Conservation (phyloP, 495 filamentous ascomycete genomes). For the Polyplosphaeria fusca region DNA sequence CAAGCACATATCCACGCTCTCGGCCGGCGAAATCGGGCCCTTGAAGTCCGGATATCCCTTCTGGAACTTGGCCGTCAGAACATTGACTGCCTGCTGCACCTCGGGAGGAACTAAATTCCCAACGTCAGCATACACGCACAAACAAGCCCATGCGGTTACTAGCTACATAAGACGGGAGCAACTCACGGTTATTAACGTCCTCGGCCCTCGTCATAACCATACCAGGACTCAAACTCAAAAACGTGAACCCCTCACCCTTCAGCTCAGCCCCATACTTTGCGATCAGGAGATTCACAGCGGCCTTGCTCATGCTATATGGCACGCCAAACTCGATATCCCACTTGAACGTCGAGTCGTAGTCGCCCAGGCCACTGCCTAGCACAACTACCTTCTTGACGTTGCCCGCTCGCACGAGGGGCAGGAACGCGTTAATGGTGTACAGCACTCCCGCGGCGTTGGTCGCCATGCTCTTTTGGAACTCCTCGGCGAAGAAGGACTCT, state of each 20-base stretch:
- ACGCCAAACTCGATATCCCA: conserved; percentile 15
- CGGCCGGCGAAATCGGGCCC: conserved; percentile 29
- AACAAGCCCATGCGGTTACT: background rate
- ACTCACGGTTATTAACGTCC: too few relatives aligned
- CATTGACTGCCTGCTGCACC: background rate
- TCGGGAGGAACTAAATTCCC: background rate
- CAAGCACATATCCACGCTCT: conserved; percentile 27
- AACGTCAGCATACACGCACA: background rate
- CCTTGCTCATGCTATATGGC: conserved; percentile 33
- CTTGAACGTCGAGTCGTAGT: conserved; percentile 22
- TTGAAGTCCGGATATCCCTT: conserved; percentile 30
- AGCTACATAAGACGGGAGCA: background rate
- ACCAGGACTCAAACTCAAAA: conserved; percentile 31
- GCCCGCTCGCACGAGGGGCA: conserved; percentile 30
- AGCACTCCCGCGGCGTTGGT: conserved; percentile 33
- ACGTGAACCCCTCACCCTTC: conserved; percentile 24
- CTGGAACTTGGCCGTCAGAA: conserved; percentile 20
- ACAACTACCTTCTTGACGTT: conserved; percentile 32
- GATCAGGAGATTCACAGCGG: conserved; percentile 30
- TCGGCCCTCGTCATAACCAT: conserved; percentile 28
- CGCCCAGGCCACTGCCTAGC: conserved; percentile 32
- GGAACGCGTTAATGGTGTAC: conserved; percentile 34
- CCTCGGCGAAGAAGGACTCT: conserved; percentile 15
- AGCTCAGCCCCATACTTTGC: conserved; percentile 32
- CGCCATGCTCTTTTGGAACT: conserved; percentile 20